phyloP scores from a whole-genome alignment of 2,329 filamentous ascomycete species.

The Hirsutella minnesotensis region DNA sequence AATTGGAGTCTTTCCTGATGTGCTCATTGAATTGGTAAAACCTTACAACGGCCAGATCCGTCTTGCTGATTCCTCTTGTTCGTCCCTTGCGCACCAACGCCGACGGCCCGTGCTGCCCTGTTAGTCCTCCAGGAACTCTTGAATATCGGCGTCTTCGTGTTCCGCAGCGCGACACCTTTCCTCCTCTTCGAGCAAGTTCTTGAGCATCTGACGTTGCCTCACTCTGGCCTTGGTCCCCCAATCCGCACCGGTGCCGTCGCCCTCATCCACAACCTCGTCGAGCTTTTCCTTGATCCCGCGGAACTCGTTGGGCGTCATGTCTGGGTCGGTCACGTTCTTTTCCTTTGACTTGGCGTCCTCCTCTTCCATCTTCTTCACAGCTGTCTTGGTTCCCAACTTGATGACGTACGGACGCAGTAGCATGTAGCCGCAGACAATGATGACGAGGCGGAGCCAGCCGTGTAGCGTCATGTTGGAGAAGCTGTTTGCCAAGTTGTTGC shows the following conservation, averaged over 20 bases:
- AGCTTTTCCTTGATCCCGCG: conserved; percentile 44
- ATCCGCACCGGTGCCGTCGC: conserved; percentile 35
- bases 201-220: conserved; percentile 55
- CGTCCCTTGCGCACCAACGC: background rate
- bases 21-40: too few relatives aligned
- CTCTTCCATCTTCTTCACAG: conserved; percentile 53
- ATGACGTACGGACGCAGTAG: conserved; percentile 65
- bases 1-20: too few relatives aligned
- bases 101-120: background rate
- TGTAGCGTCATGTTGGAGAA: conserved; percentile 39
- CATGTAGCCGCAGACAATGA: conserved; percentile 61
- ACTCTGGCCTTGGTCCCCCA: conserved; percentile 63
- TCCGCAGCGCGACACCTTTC: conserved; percentile 47
- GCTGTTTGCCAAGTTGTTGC: conserved; percentile 36
- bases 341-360: conserved; percentile 30
- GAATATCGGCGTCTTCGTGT: conserved; percentile 64
- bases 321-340: conserved; percentile 16
- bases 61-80: background rate
- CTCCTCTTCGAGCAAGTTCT: conserved; percentile 53
- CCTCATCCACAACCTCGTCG: conserved; percentile 33
- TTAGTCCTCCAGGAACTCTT: conserved; percentile 51
- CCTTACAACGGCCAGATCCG: too few relatives aligned
- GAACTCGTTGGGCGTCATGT: conserved; percentile 53
- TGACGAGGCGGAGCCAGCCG: conserved; percentile 56
- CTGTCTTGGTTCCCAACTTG: conserved; percentile 49